A percentile compares a stretch with the other conserved stretches of the same genome.
Evolutionary conservation across 2,329 filamentous ascomycete species (phyloP).

Genomic region (Colletotrichum lentis): DNA sequence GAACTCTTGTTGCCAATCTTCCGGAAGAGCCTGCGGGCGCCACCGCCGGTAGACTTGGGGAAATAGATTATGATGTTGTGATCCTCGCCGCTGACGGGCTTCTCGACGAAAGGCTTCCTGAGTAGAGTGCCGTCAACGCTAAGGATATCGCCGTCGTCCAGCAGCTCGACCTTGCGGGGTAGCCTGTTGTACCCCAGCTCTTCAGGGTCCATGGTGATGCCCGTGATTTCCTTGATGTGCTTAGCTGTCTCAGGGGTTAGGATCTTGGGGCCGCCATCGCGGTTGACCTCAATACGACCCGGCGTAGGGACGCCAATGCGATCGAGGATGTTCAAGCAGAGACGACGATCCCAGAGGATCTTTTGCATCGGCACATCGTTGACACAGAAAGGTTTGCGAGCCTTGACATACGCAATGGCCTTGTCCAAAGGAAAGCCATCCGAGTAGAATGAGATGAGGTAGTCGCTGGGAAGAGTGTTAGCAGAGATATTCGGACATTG

Average conservation of each 20-base stretch:
- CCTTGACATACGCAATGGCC: slow-evolving; percentile 91
- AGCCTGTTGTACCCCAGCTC: slow-evolving; percentile 62
- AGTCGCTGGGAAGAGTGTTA: slow-evolving; percentile 66
- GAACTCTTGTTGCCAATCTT: slow-evolving; percentile 99
- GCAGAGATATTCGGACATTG: slow-evolving; percentile 17
- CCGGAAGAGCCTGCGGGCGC: slow-evolving; percentile 89
- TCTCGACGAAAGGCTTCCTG: slow-evolving; percentile 96
- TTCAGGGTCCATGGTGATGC: slow-evolving; percentile 74
- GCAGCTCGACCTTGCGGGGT: slow-evolving; percentile 77
- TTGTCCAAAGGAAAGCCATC: slow-evolving; percentile 97
- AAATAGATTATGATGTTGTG: slow-evolving; percentile 99
- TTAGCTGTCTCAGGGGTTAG: slow-evolving; percentile 81
- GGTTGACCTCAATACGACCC: slow-evolving; percentile 85
- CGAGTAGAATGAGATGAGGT: slow-evolving; percentile 97
- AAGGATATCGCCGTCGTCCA: slow-evolving; percentile 89
- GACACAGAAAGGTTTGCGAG: slow-evolving; percentile 94
- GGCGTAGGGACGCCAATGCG: slow-evolving; percentile 90
- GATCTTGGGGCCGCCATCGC: slow-evolving; percentile 86
- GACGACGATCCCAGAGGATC: slow-evolving; percentile 91
- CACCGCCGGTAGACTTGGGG: slow-evolving; percentile 83
- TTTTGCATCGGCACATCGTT: slow-evolving; percentile 98
- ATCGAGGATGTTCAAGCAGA: slow-evolving; percentile 89
- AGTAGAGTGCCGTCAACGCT: slow-evolving; percentile 84
- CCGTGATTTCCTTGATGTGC: slow-evolving; percentile 81
- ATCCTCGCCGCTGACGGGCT: slow-evolving; percentile 97